phyloP scores from a whole-genome alignment of 2,329 filamentous ascomycete genomes.

The Pseudogymnoascus sp. region DNA sequence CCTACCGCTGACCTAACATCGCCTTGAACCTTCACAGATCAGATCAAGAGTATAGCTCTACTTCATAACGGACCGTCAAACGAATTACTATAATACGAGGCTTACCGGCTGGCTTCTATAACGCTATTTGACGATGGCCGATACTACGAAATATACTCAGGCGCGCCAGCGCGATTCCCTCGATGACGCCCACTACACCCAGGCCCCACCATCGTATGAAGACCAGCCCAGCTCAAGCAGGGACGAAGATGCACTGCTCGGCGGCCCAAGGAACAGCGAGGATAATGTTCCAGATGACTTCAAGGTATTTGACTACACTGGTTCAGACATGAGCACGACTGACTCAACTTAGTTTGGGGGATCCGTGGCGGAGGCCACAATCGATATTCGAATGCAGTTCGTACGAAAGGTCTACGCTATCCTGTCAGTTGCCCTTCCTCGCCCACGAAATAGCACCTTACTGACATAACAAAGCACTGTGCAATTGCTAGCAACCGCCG shows the following conservation, averaged over 20 bases:
- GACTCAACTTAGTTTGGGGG: slow-evolving; percentile 63
- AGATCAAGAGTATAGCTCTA: not conserved
- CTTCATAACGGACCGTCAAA: not conserved
- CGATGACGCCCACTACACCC: slow-evolving; percentile 59
- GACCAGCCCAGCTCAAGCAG: slow-evolving; percentile 45
- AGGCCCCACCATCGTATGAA: slow-evolving; percentile 78
- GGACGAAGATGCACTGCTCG: slow-evolving; percentile 46
- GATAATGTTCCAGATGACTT: slow-evolving; percentile 96
- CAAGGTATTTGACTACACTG: slow-evolving; percentile 49
- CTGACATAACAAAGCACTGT: slow-evolving; percentile 48
- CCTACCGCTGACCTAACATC: not conserved
- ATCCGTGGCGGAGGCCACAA: slow-evolving; percentile 82
- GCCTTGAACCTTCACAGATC: not conserved
- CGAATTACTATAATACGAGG: not conserved
- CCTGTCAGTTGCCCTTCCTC: slow-evolving; percentile 42
- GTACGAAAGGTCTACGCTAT: slow-evolving; percentile 97
- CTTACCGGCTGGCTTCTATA: not conserved
- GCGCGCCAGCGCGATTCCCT: slow-evolving; percentile 83
- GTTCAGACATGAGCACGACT: slow-evolving; percentile 7
- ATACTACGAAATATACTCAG: slow-evolving; percentile 71
- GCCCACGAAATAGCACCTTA: not conserved
- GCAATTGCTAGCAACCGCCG: slow-evolving; percentile 77
- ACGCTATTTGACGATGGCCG: slow-evolving; percentile 45
- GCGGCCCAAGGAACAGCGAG: slow-evolving; percentile 67
- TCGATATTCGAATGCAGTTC: slow-evolving; percentile 96